A percentile compares a stretch with the other conserved stretches of the same genome.
phyloP scores from a whole-genome alignment of 2,329 filamentous ascomycete genomes.

The Daldinia eschscholtzii region DNA sequence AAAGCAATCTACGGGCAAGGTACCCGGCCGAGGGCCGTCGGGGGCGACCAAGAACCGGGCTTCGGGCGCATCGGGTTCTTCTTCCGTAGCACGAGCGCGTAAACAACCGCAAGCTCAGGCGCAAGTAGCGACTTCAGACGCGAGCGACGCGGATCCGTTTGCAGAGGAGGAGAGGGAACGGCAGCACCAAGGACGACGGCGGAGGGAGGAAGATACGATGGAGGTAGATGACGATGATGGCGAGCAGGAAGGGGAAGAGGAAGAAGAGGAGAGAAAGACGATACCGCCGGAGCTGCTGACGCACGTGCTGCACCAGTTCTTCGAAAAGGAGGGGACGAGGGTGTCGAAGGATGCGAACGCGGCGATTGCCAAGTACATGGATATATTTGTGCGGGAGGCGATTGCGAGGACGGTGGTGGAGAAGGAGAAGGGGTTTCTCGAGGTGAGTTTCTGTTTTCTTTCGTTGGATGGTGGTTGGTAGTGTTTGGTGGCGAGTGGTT shows the following conservation, averaged over 20 bases:
- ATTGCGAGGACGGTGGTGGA: conserved; percentile 83
- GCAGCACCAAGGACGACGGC: conserved; percentile 1
- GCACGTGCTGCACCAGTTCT: conserved; percentile 82
- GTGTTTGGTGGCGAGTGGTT: not conserved
- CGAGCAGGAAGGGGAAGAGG: conserved; percentile 46
- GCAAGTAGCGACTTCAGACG: conserved; percentile 26
- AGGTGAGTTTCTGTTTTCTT: conserved; percentile 66
- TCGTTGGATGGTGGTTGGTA: conserved; percentile 9
- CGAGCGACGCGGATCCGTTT: conserved; percentile 49
- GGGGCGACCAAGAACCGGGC: conserved; percentile 36
- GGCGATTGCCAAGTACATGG: conserved; percentile 85
- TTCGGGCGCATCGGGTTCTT: conserved; percentile 19
- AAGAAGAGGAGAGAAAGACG: conserved; percentile 58
- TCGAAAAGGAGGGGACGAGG: conserved; percentile 76
- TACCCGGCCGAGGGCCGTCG: conserved; percentile 54
- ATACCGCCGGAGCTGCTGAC: conserved; percentile 83
- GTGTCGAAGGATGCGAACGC: conserved; percentile 82
- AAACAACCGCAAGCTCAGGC: conserved; percentile 28
- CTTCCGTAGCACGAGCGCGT: conserved; percentile 27
- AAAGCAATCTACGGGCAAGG: conserved; percentile 54
- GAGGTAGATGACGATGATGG: conserved; percentile 44
- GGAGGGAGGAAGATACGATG: conserved; percentile 31
- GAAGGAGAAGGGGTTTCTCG: conserved; percentile 77
- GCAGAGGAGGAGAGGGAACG: conserved; percentile 42
- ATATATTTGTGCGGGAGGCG: conserved; percentile 90